Conservation (phyloP, 371 early-diverging fungal species). For the Haplosporangium sp. region DNA sequence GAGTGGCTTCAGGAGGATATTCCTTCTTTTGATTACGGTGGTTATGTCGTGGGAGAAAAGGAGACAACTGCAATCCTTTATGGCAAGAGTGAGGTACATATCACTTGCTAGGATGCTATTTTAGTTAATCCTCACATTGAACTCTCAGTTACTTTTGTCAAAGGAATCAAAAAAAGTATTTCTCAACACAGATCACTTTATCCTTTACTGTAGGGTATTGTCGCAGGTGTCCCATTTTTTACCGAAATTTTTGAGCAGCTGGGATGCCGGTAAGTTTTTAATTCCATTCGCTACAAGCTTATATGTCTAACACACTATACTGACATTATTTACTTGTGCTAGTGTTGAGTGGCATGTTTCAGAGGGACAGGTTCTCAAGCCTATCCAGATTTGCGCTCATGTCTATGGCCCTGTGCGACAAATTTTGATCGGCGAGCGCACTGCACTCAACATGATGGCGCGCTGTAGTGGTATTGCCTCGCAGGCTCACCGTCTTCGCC, state of each 20-base stretch:
- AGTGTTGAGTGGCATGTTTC: slow-evolving; percentile 87
- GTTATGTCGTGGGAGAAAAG: slow-evolving; percentile 94
- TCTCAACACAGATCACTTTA: too few species aligned
- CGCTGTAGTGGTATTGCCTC: slow-evolving; percentile 96
- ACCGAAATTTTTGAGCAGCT: slow-evolving; percentile 93
- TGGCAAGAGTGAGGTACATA: slow-evolving; percentile 82
- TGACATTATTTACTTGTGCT: slow-evolving; percentile 3
- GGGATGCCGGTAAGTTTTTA: slow-evolving; percentile 78
- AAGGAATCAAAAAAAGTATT: too few species aligned
- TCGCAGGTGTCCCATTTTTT: slow-evolving; percentile 96
- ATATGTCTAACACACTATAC: not conserved
- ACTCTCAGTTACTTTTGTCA: too few species aligned
- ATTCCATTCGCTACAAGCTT: not conserved
- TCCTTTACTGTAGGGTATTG: slow-evolving; percentile 70
- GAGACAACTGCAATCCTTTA: slow-evolving; percentile 87
- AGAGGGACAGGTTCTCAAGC: slow-evolving; percentile 85
- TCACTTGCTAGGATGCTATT: not conserved
- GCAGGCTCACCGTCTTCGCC: slow-evolving; percentile 76
- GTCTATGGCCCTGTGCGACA: slow-evolving; percentile 89
- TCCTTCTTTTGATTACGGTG: slow-evolving; percentile 97
- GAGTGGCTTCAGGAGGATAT: slow-evolving; percentile 94
- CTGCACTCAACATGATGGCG: slow-evolving; percentile 94
- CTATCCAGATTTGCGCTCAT: slow-evolving; percentile 80
- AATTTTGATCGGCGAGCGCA: slow-evolving; percentile 93
- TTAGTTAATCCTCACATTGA: too few species aligned